phyloP scores from a whole-genome alignment of 2,329 filamentous ascomycete species.

The Ophiostoma montium region DNA sequence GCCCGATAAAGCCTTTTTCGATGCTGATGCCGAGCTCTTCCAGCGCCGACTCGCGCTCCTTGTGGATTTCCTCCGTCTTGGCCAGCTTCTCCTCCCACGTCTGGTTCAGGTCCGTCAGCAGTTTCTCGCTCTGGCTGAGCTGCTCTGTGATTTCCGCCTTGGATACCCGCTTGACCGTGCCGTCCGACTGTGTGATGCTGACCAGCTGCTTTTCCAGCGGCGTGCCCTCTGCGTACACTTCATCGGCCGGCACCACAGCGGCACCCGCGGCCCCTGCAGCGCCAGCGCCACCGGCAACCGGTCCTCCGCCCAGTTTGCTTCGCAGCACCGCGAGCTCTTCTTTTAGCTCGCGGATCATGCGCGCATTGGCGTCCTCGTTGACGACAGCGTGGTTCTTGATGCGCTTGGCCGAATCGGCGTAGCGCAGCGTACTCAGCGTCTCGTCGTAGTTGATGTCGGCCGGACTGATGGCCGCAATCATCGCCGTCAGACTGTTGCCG shows the following conservation, averaged over 20 bases:
- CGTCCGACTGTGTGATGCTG: slow-evolving; percentile 77
- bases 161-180: slow-evolving; percentile 82
- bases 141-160: slow-evolving; percentile 98
- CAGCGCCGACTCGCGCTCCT: slow-evolving; percentile 84
- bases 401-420: slow-evolving; percentile 93
- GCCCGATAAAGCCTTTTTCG: slow-evolving; percentile 90
- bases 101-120: slow-evolving; percentile 90
- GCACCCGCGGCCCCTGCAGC: slow-evolving; percentile 27
- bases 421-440: slow-evolving; percentile 85
- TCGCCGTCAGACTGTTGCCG: slow-evolving; percentile 98
- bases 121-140: slow-evolving; percentile 87
- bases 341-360: slow-evolving; percentile 97
- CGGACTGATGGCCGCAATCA: slow-evolving; percentile 98
- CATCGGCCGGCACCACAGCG: slow-evolving; percentile 45
- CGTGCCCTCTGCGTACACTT: slow-evolving; percentile 83
- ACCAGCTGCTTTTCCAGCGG: slow-evolving; percentile 93
- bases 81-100: slow-evolving; percentile 95
- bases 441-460: slow-evolving; percentile 99
- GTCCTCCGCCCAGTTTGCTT: slow-evolving; percentile 55
- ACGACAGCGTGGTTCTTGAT: slow-evolving; percentile 99
- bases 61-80: slow-evolving; percentile 95
- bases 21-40: slow-evolving; percentile 98
- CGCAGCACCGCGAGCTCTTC: slow-evolving; percentile 80
- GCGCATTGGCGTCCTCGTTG: slow-evolving; percentile 96
- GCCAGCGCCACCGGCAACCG: slow-evolving; percentile 22